phyloP scores from a whole-genome alignment of 2,329 filamentous ascomycete species.

The Pestalotiopsis sp. region DNA sequence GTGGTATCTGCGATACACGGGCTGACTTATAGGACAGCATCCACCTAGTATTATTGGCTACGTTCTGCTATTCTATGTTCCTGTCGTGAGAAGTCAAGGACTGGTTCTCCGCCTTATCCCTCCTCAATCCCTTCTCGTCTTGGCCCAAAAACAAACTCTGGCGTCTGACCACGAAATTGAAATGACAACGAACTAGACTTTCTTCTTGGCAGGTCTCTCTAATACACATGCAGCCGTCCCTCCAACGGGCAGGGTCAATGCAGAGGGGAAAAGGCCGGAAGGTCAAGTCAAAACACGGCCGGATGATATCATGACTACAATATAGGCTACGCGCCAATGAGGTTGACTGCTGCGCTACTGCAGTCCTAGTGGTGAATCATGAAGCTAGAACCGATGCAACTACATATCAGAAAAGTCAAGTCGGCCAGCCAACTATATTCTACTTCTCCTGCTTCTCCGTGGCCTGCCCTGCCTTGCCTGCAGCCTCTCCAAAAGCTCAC shows the following conservation, averaged over 20 bases:
- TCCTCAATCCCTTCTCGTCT: too few relatives aligned
- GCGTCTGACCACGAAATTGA: too few relatives aligned
- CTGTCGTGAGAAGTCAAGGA: too few relatives aligned
- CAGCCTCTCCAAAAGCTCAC: too few relatives aligned
- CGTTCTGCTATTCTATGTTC: too few relatives aligned
- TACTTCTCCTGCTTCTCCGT: neutral
- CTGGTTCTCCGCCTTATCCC: too few relatives aligned
- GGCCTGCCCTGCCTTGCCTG: neutral
- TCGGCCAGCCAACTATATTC: neutral
- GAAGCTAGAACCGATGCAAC: conserved; percentile 1
- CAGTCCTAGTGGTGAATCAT: conserved; percentile 13
- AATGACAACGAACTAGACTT: too few relatives aligned
- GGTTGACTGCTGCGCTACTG: neutral
- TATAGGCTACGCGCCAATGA: neutral
- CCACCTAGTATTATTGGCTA: too few relatives aligned
- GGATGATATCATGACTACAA: conserved; percentile 10
- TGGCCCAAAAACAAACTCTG: too few relatives aligned
- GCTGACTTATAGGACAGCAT: too few relatives aligned
- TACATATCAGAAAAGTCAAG: neutral
- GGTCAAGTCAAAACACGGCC: neutral
- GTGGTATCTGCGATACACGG: too few relatives aligned
- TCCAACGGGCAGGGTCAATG: neutral
- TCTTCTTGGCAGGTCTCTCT: too few relatives aligned
- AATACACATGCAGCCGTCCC: neutral
- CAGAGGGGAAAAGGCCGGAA: neutral